A percentile compares a stretch with the other conserved stretches of the same genome.
Conservation (phyloP, 768 basidiomycete species). For the Suillus cothurnatus region DNA sequence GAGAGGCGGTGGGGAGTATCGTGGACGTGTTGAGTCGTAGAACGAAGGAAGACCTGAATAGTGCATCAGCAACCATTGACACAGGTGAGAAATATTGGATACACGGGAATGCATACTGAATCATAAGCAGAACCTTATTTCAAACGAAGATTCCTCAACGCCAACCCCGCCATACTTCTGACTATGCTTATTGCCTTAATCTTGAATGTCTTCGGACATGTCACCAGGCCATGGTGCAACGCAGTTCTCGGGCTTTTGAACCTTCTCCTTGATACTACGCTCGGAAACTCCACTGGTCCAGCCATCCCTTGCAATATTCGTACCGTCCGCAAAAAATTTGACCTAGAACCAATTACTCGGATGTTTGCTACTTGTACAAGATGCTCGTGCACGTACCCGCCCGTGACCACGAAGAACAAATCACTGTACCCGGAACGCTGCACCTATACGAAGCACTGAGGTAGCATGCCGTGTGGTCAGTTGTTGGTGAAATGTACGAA, state of each 20-base stretch:
- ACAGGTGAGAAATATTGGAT: background rate
- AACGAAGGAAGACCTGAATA: slow-evolving; percentile 1
- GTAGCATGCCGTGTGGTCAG: slow-evolving; percentile 20
- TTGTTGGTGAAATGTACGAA: background rate
- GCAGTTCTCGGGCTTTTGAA: slow-evolving; percentile 9
- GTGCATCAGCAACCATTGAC: background rate
- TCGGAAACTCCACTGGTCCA: background rate
- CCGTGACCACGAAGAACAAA: background rate
- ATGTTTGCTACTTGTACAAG: slow-evolving; percentile 28
- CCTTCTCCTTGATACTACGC: slow-evolving; percentile 2
- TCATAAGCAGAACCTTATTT: background rate
- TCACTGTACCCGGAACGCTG: slow-evolving; percentile 23
- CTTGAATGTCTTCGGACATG: slow-evolving; percentile 8
- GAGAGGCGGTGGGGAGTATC: background rate
- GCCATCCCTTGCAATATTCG: slow-evolving; percentile 18
- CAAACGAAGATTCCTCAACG: background rate
- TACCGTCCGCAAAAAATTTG: too few relatives aligned
- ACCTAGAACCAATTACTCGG: slow-evolving; percentile 20
- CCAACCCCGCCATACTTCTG: slow-evolving; percentile 11
- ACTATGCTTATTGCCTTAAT: slow-evolving; percentile 6
- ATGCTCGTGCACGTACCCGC: slow-evolving; percentile 28
- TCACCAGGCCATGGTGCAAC: slow-evolving; percentile 12
- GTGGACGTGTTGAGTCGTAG: background rate
- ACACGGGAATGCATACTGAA: background rate
- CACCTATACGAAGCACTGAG: slow-evolving; percentile 16